These are phyloP conservation scores for Cercospora janseana DNA, from an alignment of 2,329 filamentous ascomycete genomes.

Conservation along the genomic window DNA sequence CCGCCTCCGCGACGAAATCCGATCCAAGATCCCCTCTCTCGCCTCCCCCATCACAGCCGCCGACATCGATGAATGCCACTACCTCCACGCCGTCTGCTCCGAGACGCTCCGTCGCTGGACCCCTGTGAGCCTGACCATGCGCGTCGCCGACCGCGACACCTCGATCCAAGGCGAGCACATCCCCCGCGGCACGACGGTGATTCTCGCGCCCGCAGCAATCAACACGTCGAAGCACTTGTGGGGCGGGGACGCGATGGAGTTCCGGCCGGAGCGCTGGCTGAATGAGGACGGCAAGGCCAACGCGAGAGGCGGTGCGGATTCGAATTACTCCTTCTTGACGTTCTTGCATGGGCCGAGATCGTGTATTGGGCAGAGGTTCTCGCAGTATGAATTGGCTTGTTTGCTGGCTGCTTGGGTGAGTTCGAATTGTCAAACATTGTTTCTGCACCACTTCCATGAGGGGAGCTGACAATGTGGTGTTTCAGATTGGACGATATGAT, in stretches of 20 bases:
- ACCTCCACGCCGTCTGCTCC: conserved; percentile 74
- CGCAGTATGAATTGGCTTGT: conserved; percentile 80
- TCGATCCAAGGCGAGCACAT: conserved; percentile 64
- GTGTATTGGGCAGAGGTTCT: conserved; percentile 81
- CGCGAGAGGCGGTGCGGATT: conserved; percentile 68
- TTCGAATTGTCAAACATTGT: not conserved
- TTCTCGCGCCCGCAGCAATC: conserved; percentile 63
- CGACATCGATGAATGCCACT: conserved; percentile 71
- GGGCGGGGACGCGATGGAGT: conserved; percentile 71
- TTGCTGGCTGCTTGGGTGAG: conserved; percentile 66
- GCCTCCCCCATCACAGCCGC: conserved; percentile 49
- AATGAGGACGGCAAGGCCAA: conserved; percentile 52
- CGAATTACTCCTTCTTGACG: conserved; percentile 74
- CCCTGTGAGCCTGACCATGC: conserved; percentile 69
- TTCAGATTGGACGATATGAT: conserved; percentile 65
- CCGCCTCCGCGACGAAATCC: conserved; percentile 53
- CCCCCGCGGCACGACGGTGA: conserved; percentile 67
- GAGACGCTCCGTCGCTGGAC: conserved; percentile 73
- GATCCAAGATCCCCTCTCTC: conserved; percentile 46
- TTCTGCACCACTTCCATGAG: not conserved
- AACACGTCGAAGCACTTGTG: conserved; percentile 70
- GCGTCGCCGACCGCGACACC: conserved; percentile 63
- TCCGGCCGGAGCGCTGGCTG: conserved; percentile 78
- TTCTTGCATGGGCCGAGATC: conserved; percentile 83
- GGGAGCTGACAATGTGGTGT: not conserved